Percentiles rank a stretch among this genome's conserved stretches.
These are phyloP conservation scores for Monilinia fructigena DNA, from an alignment of 2,329 filamentous ascomycete genomes.

Conservation along the genomic window DNA sequence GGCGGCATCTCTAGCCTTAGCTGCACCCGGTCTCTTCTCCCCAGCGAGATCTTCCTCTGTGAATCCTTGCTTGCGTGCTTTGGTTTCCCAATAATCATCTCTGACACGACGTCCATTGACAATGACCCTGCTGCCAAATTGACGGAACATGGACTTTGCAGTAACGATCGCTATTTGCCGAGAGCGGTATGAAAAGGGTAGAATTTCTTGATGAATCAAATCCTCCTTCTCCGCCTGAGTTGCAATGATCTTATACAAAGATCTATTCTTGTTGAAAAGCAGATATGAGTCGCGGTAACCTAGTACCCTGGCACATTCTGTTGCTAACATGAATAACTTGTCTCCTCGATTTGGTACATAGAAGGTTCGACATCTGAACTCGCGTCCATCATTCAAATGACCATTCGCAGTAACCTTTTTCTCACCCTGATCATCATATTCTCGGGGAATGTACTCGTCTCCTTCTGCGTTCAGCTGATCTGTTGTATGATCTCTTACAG, in stretches of 20 bases:
- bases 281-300: slow-evolving; percentile 97
- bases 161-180: slow-evolving; percentile 98
- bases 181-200: slow-evolving; percentile 97
- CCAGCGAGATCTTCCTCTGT: slow-evolving; percentile 95
- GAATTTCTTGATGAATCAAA: slow-evolving; percentile 87
- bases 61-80: slow-evolving; percentile 95
- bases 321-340: slow-evolving; percentile 98
- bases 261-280: slow-evolving; percentile 97
- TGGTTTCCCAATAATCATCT: slow-evolving; percentile 98
- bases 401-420: slow-evolving; percentile 87
- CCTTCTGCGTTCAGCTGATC: slow-evolving; percentile 86
- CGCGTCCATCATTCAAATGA: slow-evolving; percentile 74
- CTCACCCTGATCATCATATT: slow-evolving; percentile 89
- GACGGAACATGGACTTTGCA: slow-evolving; percentile 95
- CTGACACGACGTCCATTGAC: slow-evolving; percentile 85
- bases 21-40: slow-evolving; percentile 90
- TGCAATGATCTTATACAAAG: slow-evolving; percentile 95
- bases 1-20: slow-evolving; percentile 81
- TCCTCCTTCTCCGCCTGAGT: slow-evolving; percentile 96
- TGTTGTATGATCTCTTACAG: slow-evolving; percentile 94
- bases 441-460: slow-evolving; percentile 92
- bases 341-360: slow-evolving; percentile 85
- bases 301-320: slow-evolving; percentile 90
- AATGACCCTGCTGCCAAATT: slow-evolving; percentile 94
- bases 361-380: slow-evolving; percentile 93